Evolutionary conservation across 768 basidiomycete genomes (phyloP).

Genomic region (Panus rudis): DNA sequence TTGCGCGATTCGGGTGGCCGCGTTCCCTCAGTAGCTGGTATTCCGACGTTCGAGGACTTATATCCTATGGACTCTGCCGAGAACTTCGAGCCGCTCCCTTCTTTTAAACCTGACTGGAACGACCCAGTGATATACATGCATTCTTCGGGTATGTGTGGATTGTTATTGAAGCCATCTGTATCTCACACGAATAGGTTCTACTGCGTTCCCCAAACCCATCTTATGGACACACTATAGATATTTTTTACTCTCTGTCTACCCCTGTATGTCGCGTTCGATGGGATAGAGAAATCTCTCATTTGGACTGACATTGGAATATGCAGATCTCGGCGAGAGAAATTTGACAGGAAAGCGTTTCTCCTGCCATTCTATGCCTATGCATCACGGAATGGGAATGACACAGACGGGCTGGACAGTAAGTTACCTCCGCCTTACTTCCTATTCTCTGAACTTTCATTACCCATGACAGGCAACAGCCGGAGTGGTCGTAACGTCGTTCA

Average conservation of each 20-base stretch:
- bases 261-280: slow-evolving; percentile 8
- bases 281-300: too few species aligned
- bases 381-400: slow-evolving; percentile 21
- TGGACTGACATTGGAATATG: slow-evolving; percentile 4
- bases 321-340: slow-evolving; percentile 22
- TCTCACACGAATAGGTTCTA: slow-evolving; percentile 10
- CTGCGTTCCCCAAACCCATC: slow-evolving; percentile 14
- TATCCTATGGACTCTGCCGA: slow-evolving; percentile 1
- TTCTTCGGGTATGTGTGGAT: slow-evolving; percentile 14
- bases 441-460: not conserved
- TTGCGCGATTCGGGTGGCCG: slow-evolving; percentile 7
- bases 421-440: not conserved
- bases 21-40: slow-evolving; percentile 3
- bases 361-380: slow-evolving; percentile 22
- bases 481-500: slow-evolving; percentile 16
- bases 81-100: slow-evolving; percentile 2
- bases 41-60: slow-evolving; percentile 15
- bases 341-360: slow-evolving; percentile 16
- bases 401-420: slow-evolving; percentile 20
- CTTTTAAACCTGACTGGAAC: slow-evolving; percentile 3
- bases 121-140: slow-evolving; percentile 11
- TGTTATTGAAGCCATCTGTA: not conserved
- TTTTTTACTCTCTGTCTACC: slow-evolving; percentile 1
- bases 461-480: slow-evolving; percentile 17
- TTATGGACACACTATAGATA: slow-evolving; percentile 12